Evolutionary conservation across 176 grass and related monocot species (phyloP).

Genomic region (Carex parvula): DNA sequence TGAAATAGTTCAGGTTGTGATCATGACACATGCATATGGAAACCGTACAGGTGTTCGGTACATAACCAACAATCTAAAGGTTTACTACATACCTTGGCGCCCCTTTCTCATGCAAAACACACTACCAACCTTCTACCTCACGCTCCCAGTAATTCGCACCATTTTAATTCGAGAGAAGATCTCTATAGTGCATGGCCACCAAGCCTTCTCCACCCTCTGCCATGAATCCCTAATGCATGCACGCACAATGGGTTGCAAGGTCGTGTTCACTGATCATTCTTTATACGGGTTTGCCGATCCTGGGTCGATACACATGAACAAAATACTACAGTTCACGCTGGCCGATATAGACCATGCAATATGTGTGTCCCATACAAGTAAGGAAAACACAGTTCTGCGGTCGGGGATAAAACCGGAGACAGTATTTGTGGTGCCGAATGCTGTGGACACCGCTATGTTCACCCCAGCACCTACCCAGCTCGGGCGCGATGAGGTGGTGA

Average conservation of each 20-base stretch:
- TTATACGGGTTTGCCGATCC: constrained; percentile 90
- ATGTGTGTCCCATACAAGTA: constrained; percentile 94
- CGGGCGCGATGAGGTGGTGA: constrained; percentile 74
- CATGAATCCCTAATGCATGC: constrained; percentile 90
- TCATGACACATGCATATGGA: constrained; percentile 97
- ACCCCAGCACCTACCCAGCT: constrained; percentile 54
- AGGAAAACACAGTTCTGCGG: constrained; percentile 90
- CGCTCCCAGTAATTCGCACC: constrained; percentile 66
- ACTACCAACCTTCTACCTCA: constrained; percentile 78
- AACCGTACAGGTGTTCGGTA: constrained; percentile 85
- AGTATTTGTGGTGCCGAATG: constrained; percentile 95
- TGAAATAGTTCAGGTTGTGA: constrained; percentile 55
- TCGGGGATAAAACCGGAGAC: constrained; percentile 79
- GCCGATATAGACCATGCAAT: constrained; percentile 93
- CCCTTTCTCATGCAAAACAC: constrained; percentile 97
- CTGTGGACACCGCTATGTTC: constrained; percentile 97
- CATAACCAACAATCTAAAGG: constrained; percentile 79
- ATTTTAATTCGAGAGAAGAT: constrained; percentile 90
- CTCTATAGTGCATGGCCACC: constrained; percentile 91
- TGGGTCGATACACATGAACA: constrained; percentile 99
- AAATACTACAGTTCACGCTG: constrained; percentile 94
- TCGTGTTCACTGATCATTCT: constrained; percentile 93
- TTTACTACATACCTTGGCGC: constrained; percentile 89
- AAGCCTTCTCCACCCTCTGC: constrained; percentile 91
- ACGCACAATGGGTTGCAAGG: constrained; percentile 93